Evolutionary conservation across 306 rosid species (phyloP), one percentile per base, ranked within the genome.

Genomic region (Luffa acutangula): DNA sequence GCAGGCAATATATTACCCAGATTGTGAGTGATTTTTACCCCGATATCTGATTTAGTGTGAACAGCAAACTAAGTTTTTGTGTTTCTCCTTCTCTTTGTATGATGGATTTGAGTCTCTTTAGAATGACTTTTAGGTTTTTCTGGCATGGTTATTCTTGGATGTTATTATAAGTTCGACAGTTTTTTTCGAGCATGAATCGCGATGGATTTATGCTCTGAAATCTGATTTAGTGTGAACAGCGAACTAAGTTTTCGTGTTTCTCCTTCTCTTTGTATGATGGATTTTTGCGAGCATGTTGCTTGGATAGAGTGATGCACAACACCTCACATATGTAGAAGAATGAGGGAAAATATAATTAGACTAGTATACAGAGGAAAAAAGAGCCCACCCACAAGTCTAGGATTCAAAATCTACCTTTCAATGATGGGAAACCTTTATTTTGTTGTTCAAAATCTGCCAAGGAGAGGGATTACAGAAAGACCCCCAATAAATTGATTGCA

Each of bases 1-100:
- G 99, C 99, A 0, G 99, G 99, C 77, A 95, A 95, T 87, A 93
- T 95, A 81, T 87, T 95, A 85, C 99, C 99, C 21, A 86, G 99
- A 88, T 81, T 90, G 98, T 94, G 81, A 88, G 98, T 82, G 57
- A 72, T 41, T 13, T 10, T 34, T 80, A 20, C 48, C 34, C 39
- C 31, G 54, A 79, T 13, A 48, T 10, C 34, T 10, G 58, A 18
- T 57, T 60, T 36, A 70, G 20, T 60, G 58, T 53, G 25, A 48
- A 48, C 51, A 36, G 41, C 13, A 52, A 15, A 37, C 18, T 33
- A 15, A 0, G 76, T 33, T 73, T 73, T 71, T 42, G 0, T 46
- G 31, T 71, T 25, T 71, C 39, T 45, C 18, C 9, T 43, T 69
- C 53, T 70, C 54, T 70, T 45, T 48, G 41, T 25, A 48, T 6